Evolutionary conservation across 2,329 filamentous ascomycete genomes (phyloP).

Genomic region (Geosmithia putterillii): DNA sequence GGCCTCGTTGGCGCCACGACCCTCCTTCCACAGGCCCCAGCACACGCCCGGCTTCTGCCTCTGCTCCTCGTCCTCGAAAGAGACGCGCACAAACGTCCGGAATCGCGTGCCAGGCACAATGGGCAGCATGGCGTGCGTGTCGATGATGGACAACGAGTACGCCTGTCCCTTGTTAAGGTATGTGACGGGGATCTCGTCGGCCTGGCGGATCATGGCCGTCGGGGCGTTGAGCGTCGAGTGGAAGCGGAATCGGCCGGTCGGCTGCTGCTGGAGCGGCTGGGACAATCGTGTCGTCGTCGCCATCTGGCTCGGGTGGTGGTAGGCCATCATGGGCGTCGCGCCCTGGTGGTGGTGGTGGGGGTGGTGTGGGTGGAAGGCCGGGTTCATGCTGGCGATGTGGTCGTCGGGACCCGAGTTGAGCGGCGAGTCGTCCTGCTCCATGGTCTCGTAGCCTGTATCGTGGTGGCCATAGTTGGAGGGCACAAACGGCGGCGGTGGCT

Average conservation of each 20-base stretch:
- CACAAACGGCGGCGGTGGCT: constrained; percentile 51
- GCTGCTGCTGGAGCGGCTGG: constrained; percentile 30
- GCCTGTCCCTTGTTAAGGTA: constrained; percentile 97
- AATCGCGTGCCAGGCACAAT: constrained; percentile 56
- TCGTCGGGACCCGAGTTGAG: constrained; percentile 45
- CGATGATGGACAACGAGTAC: constrained; percentile 75
- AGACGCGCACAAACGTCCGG: constrained; percentile 85
- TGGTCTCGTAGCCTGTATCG: constrained; percentile 66
- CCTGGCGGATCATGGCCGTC: constrained; percentile 87
- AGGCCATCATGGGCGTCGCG: constrained; percentile 46
- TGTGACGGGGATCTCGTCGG: constrained; percentile 88
- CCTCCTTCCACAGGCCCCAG: constrained; percentile 92
- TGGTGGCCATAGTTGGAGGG: constrained; percentile 73
- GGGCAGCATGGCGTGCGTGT: constrained; percentile 54
- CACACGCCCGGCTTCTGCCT: constrained; percentile 69
- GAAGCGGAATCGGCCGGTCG: constrained; percentile 70
- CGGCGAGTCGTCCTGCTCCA: constrained; percentile 63
- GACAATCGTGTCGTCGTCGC: not conserved
- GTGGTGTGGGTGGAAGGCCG: constrained; percentile 37
- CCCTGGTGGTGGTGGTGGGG: too few relatives aligned
- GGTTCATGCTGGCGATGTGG: constrained; percentile 43
- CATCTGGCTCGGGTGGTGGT: constrained; percentile 25
- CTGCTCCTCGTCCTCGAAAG: constrained; percentile 94
- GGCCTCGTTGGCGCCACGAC: constrained; percentile 86
- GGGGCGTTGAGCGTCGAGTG: constrained; percentile 84